A percentile compares a stretch with the other conserved stretches of the same genome.
phyloP scores from a whole-genome alignment of 139 green algal genomes.

The Chlamydomonas sp. region DNA sequence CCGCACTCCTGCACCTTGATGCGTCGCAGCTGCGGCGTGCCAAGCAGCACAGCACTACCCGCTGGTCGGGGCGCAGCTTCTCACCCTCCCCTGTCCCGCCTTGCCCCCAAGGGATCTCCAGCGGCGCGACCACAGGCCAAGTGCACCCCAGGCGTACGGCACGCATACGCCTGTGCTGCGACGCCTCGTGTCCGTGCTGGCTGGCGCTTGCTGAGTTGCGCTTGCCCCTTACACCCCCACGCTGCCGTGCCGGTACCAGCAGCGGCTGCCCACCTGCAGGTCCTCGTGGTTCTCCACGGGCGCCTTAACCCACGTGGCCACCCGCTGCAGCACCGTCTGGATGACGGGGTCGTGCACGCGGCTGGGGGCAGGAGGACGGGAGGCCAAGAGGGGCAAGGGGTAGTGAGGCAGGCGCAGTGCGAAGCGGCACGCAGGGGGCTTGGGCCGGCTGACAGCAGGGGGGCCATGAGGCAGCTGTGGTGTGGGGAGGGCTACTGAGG shows the following conservation, averaged over 20 bases:
- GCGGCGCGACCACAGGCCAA: background rate
- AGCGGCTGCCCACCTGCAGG: conserved; percentile 22
- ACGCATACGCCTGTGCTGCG: background rate
- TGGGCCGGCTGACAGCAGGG: background rate
- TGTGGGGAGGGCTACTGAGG: background rate
- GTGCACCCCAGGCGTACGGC: background rate
- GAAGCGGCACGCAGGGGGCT: background rate
- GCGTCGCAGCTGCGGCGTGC: too few relatives aligned
- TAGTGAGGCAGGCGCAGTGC: background rate
- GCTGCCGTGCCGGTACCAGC: background rate
- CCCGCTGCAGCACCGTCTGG: conserved; percentile 23
- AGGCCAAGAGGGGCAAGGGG: background rate
- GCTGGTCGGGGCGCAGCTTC: too few relatives aligned
- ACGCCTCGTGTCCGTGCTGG: background rate
- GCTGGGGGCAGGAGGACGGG: background rate
- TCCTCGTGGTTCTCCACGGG: conserved; percentile 44
- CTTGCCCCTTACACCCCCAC: background rate
- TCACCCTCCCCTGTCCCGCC: background rate
- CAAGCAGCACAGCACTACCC: too few relatives aligned
- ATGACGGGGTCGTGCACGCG: conserved; percentile 30
- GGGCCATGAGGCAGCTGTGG: background rate
- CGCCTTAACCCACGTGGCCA: conserved; percentile 26
- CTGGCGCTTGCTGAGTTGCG: background rate
- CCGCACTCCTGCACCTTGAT: too few relatives aligned
- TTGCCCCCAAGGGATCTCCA: background rate